Conservation (phyloP, 2,329 filamentous ascomycete species). For the Neofusicoccum cordaticola region DNA sequence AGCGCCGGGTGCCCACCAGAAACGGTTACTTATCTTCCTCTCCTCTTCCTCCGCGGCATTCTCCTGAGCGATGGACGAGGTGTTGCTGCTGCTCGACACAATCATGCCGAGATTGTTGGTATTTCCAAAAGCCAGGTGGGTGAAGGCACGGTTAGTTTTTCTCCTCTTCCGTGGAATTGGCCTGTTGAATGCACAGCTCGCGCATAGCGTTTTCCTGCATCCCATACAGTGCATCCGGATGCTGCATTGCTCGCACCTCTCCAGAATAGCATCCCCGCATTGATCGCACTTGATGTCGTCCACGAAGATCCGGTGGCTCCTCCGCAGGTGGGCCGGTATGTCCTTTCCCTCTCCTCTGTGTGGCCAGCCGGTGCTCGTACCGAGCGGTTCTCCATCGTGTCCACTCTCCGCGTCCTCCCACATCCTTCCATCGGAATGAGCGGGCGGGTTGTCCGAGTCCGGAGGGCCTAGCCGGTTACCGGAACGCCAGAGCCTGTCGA, state of each 20-base stretch:
- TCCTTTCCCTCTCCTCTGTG: conserved; percentile 53
- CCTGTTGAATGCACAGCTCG: conserved; percentile 58
- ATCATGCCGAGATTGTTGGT: conserved; percentile 21
- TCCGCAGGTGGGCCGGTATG: conserved; percentile 52
- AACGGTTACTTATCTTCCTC: conserved; percentile 33
- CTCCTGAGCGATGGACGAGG: neutral
- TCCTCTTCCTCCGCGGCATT: neutral
- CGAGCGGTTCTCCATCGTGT: conserved; percentile 54
- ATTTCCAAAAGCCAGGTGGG: conserved; percentile 35
- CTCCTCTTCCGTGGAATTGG: conserved; percentile 45
- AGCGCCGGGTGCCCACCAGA: conserved; percentile 60
- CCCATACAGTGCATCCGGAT: conserved; percentile 62
- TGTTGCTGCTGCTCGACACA: neutral
- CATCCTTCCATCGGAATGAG: conserved; percentile 48
- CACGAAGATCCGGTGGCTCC: conserved; percentile 53
- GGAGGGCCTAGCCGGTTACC: conserved; percentile 55
- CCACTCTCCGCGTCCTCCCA: conserved; percentile 58
- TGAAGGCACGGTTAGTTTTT: conserved; percentile 37
- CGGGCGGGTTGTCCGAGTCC: conserved; percentile 29
- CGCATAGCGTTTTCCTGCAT: conserved; percentile 59
- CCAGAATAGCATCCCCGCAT: conserved; percentile 52
- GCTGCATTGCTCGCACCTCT: conserved; percentile 60
- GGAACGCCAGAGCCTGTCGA: conserved; percentile 58
- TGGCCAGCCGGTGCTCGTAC: conserved; percentile 43
- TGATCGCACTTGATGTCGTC: conserved; percentile 54